These are phyloP conservation scores for Pestalotiopsis sp. DNA, from an alignment of 2,329 filamentous ascomycete species.

Conservation along the genomic window DNA sequence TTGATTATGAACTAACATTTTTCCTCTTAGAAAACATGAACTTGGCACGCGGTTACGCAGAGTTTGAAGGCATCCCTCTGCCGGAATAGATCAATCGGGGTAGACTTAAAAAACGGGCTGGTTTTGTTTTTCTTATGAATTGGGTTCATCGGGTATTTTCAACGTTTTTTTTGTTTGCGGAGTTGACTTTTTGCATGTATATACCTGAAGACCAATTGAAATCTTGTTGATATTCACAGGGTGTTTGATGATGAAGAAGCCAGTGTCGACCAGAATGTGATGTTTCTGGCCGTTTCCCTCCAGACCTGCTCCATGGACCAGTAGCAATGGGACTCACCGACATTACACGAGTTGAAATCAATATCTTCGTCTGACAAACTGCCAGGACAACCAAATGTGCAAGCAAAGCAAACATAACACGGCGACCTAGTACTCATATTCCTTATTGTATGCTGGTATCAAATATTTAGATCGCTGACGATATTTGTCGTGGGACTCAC, in stretches of 20 bases:
- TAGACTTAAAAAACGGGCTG: slow-evolving; percentile 18
- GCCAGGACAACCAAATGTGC: too few species aligned
- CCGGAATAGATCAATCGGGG: slow-evolving; percentile 19
- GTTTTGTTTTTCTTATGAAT: slow-evolving; percentile 1
- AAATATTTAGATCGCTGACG: too few species aligned
- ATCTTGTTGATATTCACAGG: slow-evolving; percentile 5
- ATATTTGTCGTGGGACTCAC: too few species aligned
- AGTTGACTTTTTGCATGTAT: slow-evolving; percentile 6
- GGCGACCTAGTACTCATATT: too few species aligned
- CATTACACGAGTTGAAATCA: too few species aligned
- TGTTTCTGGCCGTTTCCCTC: too few species aligned
- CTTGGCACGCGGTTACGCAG: slow-evolving; percentile 69
- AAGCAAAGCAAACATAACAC: too few species aligned
- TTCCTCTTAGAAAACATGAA: slow-evolving; percentile 69
- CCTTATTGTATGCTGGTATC: too few species aligned
- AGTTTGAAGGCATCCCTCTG: slow-evolving; percentile 71
- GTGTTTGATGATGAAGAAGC: not conserved
- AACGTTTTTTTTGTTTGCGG: not conserved
- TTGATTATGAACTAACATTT: not conserved
- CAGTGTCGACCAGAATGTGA: not conserved
- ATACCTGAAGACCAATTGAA: slow-evolving; percentile 10
- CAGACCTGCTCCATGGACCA: too few species aligned
- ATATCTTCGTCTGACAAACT: too few species aligned
- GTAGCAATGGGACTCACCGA: too few species aligned
- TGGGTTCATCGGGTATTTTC: slow-evolving; percentile 7